Conservation (phyloP, 1,139 yeast genomes). For the Kurtzmaniella quercitrusa region DNA sequence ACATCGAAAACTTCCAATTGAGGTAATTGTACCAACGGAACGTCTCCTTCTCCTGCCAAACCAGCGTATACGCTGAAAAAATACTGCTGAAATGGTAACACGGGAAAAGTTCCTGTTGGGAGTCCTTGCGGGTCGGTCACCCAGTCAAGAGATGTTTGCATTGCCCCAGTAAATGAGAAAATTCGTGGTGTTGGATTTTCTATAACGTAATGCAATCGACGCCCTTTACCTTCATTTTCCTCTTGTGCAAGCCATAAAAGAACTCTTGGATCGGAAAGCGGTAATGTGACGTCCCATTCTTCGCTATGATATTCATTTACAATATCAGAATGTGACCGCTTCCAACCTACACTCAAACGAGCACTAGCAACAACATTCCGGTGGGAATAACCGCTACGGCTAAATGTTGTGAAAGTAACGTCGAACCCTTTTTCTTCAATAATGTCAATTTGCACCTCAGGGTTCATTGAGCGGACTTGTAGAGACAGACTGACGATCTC, state of each 20-base stretch:
- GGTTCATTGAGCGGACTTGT: conserved; percentile 23
- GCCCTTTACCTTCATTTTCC: conserved; percentile 12
- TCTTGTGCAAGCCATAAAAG: conserved; percentile 32
- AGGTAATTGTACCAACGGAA: conserved; percentile 43
- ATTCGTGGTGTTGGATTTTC: conserved; percentile 75
- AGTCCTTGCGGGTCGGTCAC: conserved; percentile 21
- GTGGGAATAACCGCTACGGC: conserved; percentile 38
- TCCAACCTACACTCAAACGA: conserved; percentile 30
- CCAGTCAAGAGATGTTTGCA: conserved; percentile 27
- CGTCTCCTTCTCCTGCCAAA: conserved; percentile 10
- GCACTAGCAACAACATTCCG: conserved; percentile 34
- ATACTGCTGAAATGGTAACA: conserved; percentile 60
- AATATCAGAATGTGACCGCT: conserved; percentile 17
- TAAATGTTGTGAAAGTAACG: conserved; percentile 29
- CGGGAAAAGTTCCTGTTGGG: conserved; percentile 39
- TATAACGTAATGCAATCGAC: conserved; percentile 35
- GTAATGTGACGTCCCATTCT: conserved; percentile 50
- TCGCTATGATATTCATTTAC: conserved; percentile 26
- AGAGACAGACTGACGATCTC: conserved; percentile 22
- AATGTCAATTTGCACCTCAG: conserved; percentile 27
- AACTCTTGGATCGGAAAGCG: conserved; percentile 69
- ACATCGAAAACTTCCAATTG: conserved; percentile 58
- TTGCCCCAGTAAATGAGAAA: conserved; percentile 52
- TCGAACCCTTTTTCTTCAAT: conserved; percentile 8
- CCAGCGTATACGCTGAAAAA: conserved; percentile 6